Percentiles rank a stretch among this genome's conserved stretches.
phyloP scores from a whole-genome alignment of 805 yeast genomes.

The Blastobotrys parvus region DNA sequence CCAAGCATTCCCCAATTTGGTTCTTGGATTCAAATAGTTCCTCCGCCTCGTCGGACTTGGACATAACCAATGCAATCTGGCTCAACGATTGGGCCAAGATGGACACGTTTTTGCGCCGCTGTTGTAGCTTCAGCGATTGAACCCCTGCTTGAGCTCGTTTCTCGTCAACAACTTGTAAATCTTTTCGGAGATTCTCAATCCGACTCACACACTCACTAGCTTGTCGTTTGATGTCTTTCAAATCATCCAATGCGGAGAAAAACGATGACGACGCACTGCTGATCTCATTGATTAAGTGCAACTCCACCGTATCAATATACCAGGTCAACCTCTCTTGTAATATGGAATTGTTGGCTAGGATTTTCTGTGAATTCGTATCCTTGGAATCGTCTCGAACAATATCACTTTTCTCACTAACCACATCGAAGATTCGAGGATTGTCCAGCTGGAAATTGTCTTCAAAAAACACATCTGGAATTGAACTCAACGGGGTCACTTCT shows the following conservation, averaged over 20 bases:
- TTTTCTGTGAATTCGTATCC: conserved; percentile 25
- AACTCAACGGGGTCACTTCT: conserved; percentile 26
- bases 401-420: conserved; percentile 56
- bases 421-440: conserved; percentile 75
- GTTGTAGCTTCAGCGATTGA: conserved; percentile 40
- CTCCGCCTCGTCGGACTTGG: conserved; percentile 44
- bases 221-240: conserved; percentile 47
- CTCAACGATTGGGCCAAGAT: conserved; percentile 52
- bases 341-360: conserved; percentile 42
- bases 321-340: conserved; percentile 73
- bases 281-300: conserved; percentile 71
- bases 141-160: conserved; percentile 45
- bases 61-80: conserved; percentile 42
- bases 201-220: conserved; percentile 44
- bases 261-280: conserved; percentile 78
- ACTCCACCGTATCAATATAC: conserved; percentile 79
- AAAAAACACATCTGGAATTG: conserved; percentile 65
- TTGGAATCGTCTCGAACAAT: conserved; percentile 27
- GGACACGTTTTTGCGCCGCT: conserved; percentile 51
- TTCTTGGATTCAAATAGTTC: conserved; percentile 33
- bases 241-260: conserved; percentile 74
- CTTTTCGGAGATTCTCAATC: conserved; percentile 38
- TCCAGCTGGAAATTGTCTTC: conserved; percentile 68
- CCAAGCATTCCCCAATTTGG: conserved; percentile 47
- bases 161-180: conserved; percentile 39